Evolutionary conservation across 805 yeast genomes (phyloP).

Genomic region (Lipomyces starkeyi): DNA sequence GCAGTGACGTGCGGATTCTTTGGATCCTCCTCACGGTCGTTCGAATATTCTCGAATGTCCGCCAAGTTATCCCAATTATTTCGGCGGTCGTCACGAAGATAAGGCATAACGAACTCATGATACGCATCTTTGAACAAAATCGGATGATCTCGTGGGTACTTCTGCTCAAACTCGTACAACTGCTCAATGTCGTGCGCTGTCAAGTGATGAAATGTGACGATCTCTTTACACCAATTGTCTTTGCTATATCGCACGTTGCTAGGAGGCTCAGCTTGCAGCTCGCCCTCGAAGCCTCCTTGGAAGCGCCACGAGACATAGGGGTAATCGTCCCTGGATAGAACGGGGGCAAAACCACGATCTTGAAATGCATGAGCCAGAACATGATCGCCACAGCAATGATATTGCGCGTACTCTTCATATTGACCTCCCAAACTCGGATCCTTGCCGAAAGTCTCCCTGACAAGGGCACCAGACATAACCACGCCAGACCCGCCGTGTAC

Average conservation of each 20-base stretch:
- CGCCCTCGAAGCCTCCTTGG: conserved; percentile 41
- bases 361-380: conserved; percentile 43
- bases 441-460: conserved; percentile 41
- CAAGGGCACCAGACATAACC: conserved; percentile 43
- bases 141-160: conserved; percentile 25
- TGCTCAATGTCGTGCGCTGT: conserved; percentile 20
- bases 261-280: conserved; percentile 35
- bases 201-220: conserved; percentile 46
- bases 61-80: conserved; percentile 42
- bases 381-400: conserved; percentile 48
- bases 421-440: conserved; percentile 31
- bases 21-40: not conserved
- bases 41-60: conserved; percentile 13
- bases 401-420: conserved; percentile 38
- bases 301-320: conserved; percentile 38
- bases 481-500: conserved; percentile 44
- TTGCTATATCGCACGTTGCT: conserved; percentile 24
- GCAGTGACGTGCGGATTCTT: conserved; percentile 15
- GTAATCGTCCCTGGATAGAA: conserved; percentile 24
- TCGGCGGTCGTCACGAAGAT: conserved; percentile 36
- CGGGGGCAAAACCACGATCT: conserved; percentile 17
- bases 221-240: conserved; percentile 44
- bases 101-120: conserved; percentile 40
- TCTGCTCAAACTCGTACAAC: conserved; percentile 47
- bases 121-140: conserved; percentile 41